Evolutionary conservation across 305 asterid species (phyloP).

Genomic region (Fraxinus floribunda): DNA sequence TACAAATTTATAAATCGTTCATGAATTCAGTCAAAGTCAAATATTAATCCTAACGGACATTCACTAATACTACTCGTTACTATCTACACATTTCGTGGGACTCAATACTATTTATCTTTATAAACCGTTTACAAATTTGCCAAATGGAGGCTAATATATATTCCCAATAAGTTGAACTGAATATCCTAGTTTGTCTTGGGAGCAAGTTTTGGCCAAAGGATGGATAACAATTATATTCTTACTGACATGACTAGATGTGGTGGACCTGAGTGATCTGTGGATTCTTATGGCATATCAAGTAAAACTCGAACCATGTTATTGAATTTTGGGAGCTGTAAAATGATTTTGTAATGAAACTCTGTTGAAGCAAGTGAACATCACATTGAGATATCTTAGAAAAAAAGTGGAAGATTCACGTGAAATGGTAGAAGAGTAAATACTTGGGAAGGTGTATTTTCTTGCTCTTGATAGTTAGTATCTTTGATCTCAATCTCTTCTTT

Average conservation of each 20-base stretch:
- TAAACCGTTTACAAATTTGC: neutral
- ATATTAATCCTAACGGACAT: neutral
- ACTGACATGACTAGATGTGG: constrained; percentile 21
- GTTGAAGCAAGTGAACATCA: neutral
- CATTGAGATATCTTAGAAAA: neutral
- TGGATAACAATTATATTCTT: constrained; percentile 23
- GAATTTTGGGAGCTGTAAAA: constrained; percentile 3
- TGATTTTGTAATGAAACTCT: neutral
- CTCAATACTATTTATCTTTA: neutral
- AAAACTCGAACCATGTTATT: constrained; percentile 3
- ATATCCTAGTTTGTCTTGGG: constrained; percentile 9
- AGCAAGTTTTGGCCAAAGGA: constrained; percentile 10
- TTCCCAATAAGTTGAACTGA: neutral
- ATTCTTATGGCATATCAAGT: constrained; percentile 7
- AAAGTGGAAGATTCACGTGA: neutral
- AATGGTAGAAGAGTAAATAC: neutral
- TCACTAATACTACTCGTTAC: neutral
- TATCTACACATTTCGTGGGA: neutral
- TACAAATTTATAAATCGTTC: neutral
- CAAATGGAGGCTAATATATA: neutral
- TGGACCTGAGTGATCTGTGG: constrained; percentile 24
- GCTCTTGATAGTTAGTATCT: neutral
- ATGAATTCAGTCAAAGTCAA: neutral
- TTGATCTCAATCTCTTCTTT: neutral
- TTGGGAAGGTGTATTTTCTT: neutral